Percentiles rank a stretch among this genome's conserved stretches.
These are phyloP conservation scores for Daldinia concentrica DNA, from an alignment of 495 filamentous ascomycete species.

Conservation along the genomic window DNA sequence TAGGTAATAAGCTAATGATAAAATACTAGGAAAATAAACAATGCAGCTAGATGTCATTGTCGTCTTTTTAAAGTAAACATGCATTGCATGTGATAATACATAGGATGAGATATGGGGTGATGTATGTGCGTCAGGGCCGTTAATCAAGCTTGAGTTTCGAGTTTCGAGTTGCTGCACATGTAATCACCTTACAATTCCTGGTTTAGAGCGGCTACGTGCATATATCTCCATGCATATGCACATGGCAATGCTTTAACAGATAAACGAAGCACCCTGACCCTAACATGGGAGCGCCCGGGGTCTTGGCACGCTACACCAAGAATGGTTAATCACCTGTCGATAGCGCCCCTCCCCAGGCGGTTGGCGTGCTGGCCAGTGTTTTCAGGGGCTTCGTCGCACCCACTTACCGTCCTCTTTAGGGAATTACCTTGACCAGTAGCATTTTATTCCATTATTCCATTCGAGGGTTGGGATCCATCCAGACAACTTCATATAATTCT, in stretches of 20 bases:
- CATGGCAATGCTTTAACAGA: conserved; percentile 7
- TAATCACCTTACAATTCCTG: conserved; percentile 14
- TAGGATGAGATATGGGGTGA: conserved; percentile 13
- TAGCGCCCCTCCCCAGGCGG: conserved; percentile 30
- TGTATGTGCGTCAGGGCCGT: conserved; percentile 4
- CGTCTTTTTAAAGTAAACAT: conserved; percentile 23
- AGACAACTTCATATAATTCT: conserved; percentile 41
- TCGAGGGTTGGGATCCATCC: conserved; percentile 40
- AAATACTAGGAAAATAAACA: neutral
- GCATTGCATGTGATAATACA: conserved; percentile 10
- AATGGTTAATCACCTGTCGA: conserved; percentile 23
- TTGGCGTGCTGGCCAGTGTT: conserved; percentile 34
- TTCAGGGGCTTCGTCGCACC: conserved; percentile 44
- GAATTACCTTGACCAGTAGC: conserved; percentile 41
- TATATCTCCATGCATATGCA: conserved; percentile 13
- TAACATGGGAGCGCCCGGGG: conserved; percentile 35
- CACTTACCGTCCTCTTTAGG: conserved; percentile 41
- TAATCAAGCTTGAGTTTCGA: conserved; percentile 18
- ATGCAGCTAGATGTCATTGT: neutral
- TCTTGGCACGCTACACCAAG: conserved; percentile 33
- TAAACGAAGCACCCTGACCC: conserved; percentile 31
- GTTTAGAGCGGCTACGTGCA: conserved; percentile 24
- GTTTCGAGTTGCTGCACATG: conserved; percentile 7
- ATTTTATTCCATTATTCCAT: conserved; percentile 44
- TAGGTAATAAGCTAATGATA: neutral